Conservation (phyloP, 2,329 filamentous ascomycete genomes). For the Hymenoscyphus fructigenus region DNA sequence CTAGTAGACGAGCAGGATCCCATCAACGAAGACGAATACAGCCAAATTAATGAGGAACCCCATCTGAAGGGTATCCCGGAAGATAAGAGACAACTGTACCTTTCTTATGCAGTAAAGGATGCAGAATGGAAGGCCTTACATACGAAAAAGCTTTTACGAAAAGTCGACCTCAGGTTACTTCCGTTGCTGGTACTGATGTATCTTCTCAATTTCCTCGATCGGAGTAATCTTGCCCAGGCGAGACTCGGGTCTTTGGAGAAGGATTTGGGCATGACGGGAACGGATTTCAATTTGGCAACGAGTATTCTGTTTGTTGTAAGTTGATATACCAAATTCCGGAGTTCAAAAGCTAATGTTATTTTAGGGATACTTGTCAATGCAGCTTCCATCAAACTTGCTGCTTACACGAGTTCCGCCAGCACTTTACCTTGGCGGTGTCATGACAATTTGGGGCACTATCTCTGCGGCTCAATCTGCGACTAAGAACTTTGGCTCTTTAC, state of each 20-base stretch:
- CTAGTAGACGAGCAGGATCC: not conserved
- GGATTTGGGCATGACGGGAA: conserved; percentile 54
- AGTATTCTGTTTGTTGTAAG: conserved; percentile 31
- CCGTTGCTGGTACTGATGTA: conserved; percentile 56
- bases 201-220: conserved; percentile 55
- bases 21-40: not conserved
- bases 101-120: conserved; percentile 28
- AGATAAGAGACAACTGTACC: conserved; percentile 33
- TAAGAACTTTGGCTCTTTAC: conserved; percentile 43
- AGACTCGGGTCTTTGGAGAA: conserved; percentile 52
- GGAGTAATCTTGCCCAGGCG: conserved; percentile 52
- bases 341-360: not conserved
- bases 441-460: conserved; percentile 39
- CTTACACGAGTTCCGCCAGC: conserved; percentile 45
- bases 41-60: not conserved
- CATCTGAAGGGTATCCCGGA: conserved; percentile 32
- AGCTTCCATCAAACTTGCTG: conserved; percentile 49
- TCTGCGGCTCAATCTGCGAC: conserved; percentile 47
- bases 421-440: conserved; percentile 43
- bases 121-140: conserved; percentile 19
- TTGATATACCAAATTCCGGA: not conserved
- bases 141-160: conserved; percentile 41
- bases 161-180: conserved; percentile 52
- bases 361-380: conserved; percentile 36
- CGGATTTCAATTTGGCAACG: conserved; percentile 56